A percentile compares a stretch with the other conserved stretches of the same genome.
phyloP scores from a whole-genome alignment of 352 stramenopile genomes.

The Globisporangium heterothallicum region DNA sequence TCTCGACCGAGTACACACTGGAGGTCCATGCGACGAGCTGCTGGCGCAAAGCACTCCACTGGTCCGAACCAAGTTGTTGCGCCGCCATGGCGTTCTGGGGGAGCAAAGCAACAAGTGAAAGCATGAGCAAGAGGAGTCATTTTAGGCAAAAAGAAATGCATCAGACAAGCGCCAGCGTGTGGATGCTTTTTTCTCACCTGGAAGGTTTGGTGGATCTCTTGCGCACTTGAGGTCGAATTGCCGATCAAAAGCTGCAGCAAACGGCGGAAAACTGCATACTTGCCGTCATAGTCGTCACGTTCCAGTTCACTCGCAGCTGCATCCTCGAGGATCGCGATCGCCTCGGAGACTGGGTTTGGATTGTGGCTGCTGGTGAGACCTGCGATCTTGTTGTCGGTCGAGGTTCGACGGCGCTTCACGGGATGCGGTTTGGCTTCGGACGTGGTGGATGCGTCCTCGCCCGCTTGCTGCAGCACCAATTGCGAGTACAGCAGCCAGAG shows the following conservation, averaged over 20 bases:
- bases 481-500: constrained; percentile 74
- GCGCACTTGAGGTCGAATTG: constrained; percentile 3
- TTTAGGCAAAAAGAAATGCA: neutral
- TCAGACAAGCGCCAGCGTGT: neutral
- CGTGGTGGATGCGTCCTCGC: constrained; percentile 14
- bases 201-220: constrained; percentile 43
- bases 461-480: constrained; percentile 45
- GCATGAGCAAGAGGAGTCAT: no score
- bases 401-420: constrained; percentile 53
- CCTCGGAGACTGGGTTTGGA: constrained; percentile 26
- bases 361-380: constrained; percentile 12
- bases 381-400: constrained; percentile 18
- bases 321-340: constrained; percentile 44
- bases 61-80: constrained; percentile 36
- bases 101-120: no score
- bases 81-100: constrained; percentile 42
- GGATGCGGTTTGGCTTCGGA: constrained; percentile 9
- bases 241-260: constrained; percentile 49
- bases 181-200: constrained; percentile 15
- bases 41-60: constrained; percentile 55
- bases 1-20: constrained; percentile 24
- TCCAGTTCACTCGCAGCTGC: constrained; percentile 32
- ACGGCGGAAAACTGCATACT: constrained; percentile 42
- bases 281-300: constrained; percentile 34
- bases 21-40: constrained; percentile 65